A percentile compares a stretch with the other conserved stretches of the same genome.
Conservation (phyloP, 2,329 filamentous ascomycete genomes). For the Chaetoscypha palmicola region DNA sequence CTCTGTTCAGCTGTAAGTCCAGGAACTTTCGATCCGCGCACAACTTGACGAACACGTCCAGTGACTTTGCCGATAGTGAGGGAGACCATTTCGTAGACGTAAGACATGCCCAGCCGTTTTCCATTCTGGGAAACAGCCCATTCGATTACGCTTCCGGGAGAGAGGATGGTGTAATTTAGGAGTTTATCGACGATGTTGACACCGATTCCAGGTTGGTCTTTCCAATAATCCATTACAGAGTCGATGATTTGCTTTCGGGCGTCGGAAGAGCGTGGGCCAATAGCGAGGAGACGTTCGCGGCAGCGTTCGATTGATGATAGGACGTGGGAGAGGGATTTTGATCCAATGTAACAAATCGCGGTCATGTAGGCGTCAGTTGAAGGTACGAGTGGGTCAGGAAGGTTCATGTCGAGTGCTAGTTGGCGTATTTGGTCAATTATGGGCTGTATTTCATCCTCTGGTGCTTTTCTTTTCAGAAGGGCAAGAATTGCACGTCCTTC, state of each 20-base stretch:
- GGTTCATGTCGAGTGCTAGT: constrained; percentile 61
- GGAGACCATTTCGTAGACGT: constrained; percentile 84
- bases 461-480: constrained; percentile 75
- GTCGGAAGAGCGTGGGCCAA: constrained; percentile 65
- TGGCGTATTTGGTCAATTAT: constrained; percentile 74
- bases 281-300: constrained; percentile 78
- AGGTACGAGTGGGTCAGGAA: constrained; percentile 69
- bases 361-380: constrained; percentile 93
- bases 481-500: constrained; percentile 78
- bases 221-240: constrained; percentile 89
- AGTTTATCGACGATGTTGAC: constrained; percentile 93
- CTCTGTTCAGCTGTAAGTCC: constrained; percentile 44
- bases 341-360: constrained; percentile 85
- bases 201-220: constrained; percentile 82
- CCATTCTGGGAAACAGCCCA: constrained; percentile 71
- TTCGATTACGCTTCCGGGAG: constrained; percentile 75
- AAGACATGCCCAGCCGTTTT: constrained; percentile 58
- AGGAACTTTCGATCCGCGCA: constrained; percentile 52
- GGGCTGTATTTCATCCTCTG: constrained; percentile 79
- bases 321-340: constrained; percentile 93
- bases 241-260: constrained; percentile 84
- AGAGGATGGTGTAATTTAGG: constrained; percentile 93
- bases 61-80: constrained; percentile 89
- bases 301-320: constrained; percentile 92
- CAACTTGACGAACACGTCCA: constrained; percentile 74